A percentile compares a stretch with the other conserved stretches of the same genome.
phyloP scores from a whole-genome alignment of 306 rosid species.

The cucumber (Cucumis sativus) region DNA sequence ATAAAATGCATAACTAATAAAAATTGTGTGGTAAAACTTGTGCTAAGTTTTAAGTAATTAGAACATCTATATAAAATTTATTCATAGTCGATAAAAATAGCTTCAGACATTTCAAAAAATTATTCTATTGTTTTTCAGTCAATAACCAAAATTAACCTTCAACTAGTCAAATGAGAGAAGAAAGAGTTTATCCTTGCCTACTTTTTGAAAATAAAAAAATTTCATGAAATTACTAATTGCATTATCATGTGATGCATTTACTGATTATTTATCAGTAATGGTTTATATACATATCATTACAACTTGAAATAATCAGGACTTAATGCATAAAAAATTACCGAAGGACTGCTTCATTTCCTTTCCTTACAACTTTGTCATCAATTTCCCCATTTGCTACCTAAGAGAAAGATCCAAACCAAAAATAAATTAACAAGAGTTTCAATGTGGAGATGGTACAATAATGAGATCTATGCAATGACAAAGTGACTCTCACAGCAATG shows the following conservation, averaged over 20 bases:
- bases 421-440: background rate
- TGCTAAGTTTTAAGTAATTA: background rate
- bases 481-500: slow-evolving; percentile 59
- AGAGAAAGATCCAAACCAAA: background rate
- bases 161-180: background rate
- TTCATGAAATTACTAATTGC: background rate
- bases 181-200: background rate
- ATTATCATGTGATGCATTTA: background rate
- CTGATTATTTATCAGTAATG: background rate
- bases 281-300: background rate
- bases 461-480: background rate
- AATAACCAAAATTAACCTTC: background rate
- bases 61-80: background rate
- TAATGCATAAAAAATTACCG: slow-evolving; percentile 25
- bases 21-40: background rate
- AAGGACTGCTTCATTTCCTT: slow-evolving; percentile 95
- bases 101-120: background rate
- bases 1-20: background rate
- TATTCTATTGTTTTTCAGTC: background rate
- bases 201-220: background rate
- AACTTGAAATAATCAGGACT: background rate
- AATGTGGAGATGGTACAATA: background rate
- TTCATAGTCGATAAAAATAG: background rate
- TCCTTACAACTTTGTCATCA: slow-evolving; percentile 52
- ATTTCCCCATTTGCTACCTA: slow-evolving; percentile 90